Base-by-base conservation (phyloP, 257 asterid species). In the Solanum dulcamara region DNA sequence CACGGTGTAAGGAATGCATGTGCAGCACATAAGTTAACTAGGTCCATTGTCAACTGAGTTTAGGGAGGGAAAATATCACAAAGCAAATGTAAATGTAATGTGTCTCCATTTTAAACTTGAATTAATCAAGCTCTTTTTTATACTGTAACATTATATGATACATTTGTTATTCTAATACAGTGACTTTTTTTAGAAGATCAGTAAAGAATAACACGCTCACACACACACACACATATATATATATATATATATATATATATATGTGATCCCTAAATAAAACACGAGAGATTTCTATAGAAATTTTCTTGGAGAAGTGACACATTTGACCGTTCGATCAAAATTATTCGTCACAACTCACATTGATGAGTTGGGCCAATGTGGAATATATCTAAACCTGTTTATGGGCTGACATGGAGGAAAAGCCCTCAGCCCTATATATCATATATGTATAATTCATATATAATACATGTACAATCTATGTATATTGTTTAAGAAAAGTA, bases 1-100 rank as follows among this genome's bases (percentile, higher is more conserved):
- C 99, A 17, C 89, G 98, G 53, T 97, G 98, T 87, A 48, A 10
- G 46, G 98, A 91, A 79, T 97, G 99, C 85, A 97, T 97, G 99
- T 93, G 96, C 88, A 89, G 59, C 92, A 88, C 35, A 86, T 74
- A 28, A 17, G 83, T 38, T 40, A 83, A 81, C 32, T 81, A 77
- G 66, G 84, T 66, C 81, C 60, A 3, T 44, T 75, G 17, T 46
- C 40, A 75, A 8, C 57, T 44, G 62, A 44, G 62, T 14, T 44
- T 4, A 26, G 9, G 10, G 32, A 1, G 1, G 0, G 9, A 22
- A n/a, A 2, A 12, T 57, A 67, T 42, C 81, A 44, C 32, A n/a
- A n/a, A n/a, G 38, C 24, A 77, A 77, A 4, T 77, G 42, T 77
- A 77, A 44, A 77, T 77, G 62, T 77, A 77, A 44, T 15, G 8